Conservation (phyloP, 306 rosid species). For the Heteromeles arbutifolia region DNA sequence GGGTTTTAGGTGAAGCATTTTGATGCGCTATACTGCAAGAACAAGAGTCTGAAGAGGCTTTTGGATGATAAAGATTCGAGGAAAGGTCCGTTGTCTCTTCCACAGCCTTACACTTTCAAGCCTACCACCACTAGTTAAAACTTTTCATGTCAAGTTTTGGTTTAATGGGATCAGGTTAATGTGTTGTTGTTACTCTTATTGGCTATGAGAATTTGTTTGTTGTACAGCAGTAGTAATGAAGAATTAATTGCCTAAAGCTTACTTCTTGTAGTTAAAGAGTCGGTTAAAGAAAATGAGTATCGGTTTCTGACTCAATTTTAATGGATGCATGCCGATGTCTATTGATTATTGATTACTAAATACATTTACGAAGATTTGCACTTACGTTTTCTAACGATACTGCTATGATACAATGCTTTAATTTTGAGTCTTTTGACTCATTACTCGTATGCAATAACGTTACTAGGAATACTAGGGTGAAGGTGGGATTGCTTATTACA, state of each 20-base stretch:
- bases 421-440: background rate
- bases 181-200: background rate
- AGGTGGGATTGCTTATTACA: background rate
- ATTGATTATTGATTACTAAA: background rate
- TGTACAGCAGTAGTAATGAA: background rate
- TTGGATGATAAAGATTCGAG: constrained; percentile 77
- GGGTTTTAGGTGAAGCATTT: constrained; percentile 80
- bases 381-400: background rate
- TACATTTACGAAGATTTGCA: too few species aligned
- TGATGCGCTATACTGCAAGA: constrained; percentile 77
- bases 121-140: constrained; percentile 20
- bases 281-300: background rate
- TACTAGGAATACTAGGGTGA: background rate
- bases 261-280: background rate
- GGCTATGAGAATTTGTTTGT: background rate
- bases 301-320: background rate
- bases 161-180: constrained; percentile 11
- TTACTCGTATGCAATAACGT: background rate
- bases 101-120: constrained; percentile 62
- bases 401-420: background rate
- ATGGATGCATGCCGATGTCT: background rate
- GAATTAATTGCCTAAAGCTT: background rate
- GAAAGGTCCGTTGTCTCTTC: constrained; percentile 82
- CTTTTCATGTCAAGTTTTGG: background rate
- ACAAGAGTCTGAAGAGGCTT: constrained; percentile 66